Base-by-base conservation (phyloP, 1,284 basidiomycete species). In the Xanthoconium separans region DNA sequence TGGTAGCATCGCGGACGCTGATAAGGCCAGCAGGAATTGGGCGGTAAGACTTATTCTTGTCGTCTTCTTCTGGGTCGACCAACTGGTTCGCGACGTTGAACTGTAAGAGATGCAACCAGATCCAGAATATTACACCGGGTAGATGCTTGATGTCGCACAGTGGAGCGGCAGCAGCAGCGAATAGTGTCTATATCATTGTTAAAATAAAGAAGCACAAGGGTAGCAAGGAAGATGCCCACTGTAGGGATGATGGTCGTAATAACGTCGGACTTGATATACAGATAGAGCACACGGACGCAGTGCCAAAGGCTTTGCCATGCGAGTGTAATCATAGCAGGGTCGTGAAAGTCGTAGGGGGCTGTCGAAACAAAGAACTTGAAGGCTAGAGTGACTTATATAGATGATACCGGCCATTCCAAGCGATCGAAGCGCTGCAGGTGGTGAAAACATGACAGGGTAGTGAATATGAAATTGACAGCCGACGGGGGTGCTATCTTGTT, bases 61-160 rank as follows among this genome's bases (percentile, higher is more conserved):
- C 47, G 56, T 79, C 77, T 55, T 79, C 78, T 31, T 70, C 68
- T 9, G 69, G 65, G 47, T 65, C 61, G 24, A 73, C 59, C 29
- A 68, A 61, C 58, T 79, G 79, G 53, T 79, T 79, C 4, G 78
- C 70, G n/a, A 74, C 69, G 44, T 73, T 68, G 61, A 78, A 75
- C 31, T 79, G 76, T 5, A 79, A 69, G 13, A 76, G 65, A 57
- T 80, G 74, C 18, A 78, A 48, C 70, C 72, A 77, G 1, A 76
- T 69, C 79, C 79, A 79, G 40, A 73, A 66, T 20, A 70, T 53
- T 18, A 66, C 58, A 44, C 71, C 64, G 7, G 61, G 56, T 18
- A 74, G 58, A 49, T 33, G 59, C 34, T 33, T 59, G 27, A 50
- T 33, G 44, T 54, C 53, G 36, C 44, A 70, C 37, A 71, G 50